Evolutionary conservation across 1,284 basidiomycete genomes (phyloP).

Genomic region (Pseudozyma sp.): DNA sequence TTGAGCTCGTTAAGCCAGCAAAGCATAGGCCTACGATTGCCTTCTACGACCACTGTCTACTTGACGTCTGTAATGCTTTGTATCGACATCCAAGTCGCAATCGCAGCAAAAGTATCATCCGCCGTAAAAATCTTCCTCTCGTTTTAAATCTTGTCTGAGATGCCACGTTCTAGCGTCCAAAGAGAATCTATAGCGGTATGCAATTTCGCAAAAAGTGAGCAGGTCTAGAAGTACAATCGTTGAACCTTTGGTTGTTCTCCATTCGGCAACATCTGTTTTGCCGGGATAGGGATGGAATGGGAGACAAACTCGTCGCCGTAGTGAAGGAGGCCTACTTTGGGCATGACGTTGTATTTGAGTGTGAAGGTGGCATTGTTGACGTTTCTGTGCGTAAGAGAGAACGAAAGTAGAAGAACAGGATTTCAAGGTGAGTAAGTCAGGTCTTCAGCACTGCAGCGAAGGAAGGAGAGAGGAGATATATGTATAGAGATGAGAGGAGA

Average conservation of each 20-base stretch:
- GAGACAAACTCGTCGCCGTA: slow-evolving; percentile 40
- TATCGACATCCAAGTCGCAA: too few species aligned
- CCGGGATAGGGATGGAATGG: slow-evolving; percentile 21
- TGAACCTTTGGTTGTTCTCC: slow-evolving; percentile 36
- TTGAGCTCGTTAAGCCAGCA: background rate
- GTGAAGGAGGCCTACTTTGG: slow-evolving; percentile 80
- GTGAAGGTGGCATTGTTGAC: slow-evolving; percentile 75
- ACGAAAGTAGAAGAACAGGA: background rate
- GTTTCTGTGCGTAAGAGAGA: slow-evolving; percentile 31
- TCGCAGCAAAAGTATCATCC: too few species aligned
- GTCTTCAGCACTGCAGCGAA: background rate
- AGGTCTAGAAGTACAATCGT: slow-evolving; percentile 36
- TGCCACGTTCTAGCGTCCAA: too few species aligned
- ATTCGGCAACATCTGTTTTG: slow-evolving; percentile 19
- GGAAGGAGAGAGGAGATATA: slow-evolving; percentile 9
- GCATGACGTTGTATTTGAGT: slow-evolving; percentile 90
- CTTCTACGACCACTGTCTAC: background rate
- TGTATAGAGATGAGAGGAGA: background rate
- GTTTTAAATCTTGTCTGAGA: too few species aligned
- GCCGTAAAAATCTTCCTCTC: too few species aligned
- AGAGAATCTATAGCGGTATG: background rate
- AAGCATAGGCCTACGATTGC: background rate
- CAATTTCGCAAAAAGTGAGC: background rate
- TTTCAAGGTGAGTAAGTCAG: too few species aligned
- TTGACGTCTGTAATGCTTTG: too few species aligned